Base-by-base conservation (phyloP, 2,329 filamentous ascomycete genomes). In the Alternaria sp. region DNA sequence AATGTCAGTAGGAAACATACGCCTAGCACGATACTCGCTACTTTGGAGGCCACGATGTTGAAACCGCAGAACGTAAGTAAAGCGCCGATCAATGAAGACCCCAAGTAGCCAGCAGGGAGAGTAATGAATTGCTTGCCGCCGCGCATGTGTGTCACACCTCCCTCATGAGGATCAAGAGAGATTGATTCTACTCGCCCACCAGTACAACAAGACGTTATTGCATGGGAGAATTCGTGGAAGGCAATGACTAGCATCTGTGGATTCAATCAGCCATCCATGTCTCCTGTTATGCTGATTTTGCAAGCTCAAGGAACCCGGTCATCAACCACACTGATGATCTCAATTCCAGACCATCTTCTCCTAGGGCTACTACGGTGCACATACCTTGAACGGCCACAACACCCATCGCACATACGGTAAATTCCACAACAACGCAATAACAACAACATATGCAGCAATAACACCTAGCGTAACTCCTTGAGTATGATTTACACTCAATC, bases 31-130 rank as follows among this genome's bases (percentile, higher is more conserved):
- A 94, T 86, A 70, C 89, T 92, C 18, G 90, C 90, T n/a, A 94
- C 78, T 77, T 94, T 94, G 81, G 87, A 90, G 3, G 91, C 91
- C 54, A 92, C 90, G 64, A 93, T 93, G 78, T 94, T 85, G 79
- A 94, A 94, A 22, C 91, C 91, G 74, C 90, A 92, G 71, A 94
- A 93, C 50, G 89, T 93, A 62, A 94, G 83, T 55, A 94, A 81
- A 5, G 90, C 91, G 25, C 92, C 92, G 72, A 94, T 92, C 53
- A 94, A 81, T 10, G 88, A 91, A 0, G 89, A 92, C 11, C 92
- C 92, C 7, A 94, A 81, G 76, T 94, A 94, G 20, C 92, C 92
- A 0, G 92, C 91, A 0, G 92, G 91, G 0, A 94, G 82, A 0
- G 91, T 93, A 60, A 94, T 78, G 63, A 89, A 89, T 64, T 84